Evolutionary conservation across 768 basidiomycete genomes (phyloP), one percentile per base, ranked within the genome.

Genomic region (Mycena rebaudengoi): DNA sequence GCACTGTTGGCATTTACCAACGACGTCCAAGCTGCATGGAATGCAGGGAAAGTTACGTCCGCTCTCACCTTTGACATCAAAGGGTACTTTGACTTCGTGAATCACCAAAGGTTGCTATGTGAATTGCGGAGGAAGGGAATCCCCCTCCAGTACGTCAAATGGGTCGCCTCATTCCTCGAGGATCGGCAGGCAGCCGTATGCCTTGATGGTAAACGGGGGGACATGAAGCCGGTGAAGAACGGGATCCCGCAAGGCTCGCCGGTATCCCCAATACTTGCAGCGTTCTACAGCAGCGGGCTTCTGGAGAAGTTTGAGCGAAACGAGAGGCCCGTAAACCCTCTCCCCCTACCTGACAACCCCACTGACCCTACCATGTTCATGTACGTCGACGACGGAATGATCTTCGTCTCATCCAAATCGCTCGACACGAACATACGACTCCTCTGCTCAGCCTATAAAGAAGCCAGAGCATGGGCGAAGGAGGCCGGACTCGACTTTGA

Each of bases 181-280:
- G 51, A 76, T 29, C 39, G 71, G 1, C 67, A 74, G 50, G 70
- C 71, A 1, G 68, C 74, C 11, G 62, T 75, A 0, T 73, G 69
- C 65, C 26, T 73, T 2, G 71, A 76, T 33, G 70, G 74, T 0
- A 37, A 28, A 4, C n/a, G 57, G 6, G 72, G 71, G 0, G 59
- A 70, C 2, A 75, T 75, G 72, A 64, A 70, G 21, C 45, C 54
- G 2, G 73, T 78, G 11, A 44, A 68, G 12, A 78, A 78, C 32
- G 73, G 74, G 0, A 76, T 78, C 21, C 74, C 75, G 0, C 75
- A 78, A 62, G 76, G 76, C 11, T 76, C 74, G 2, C 75, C 76
- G 18, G 44, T 73, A 14, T 76, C 73, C 0, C 75, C 73, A 0
- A 73, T 76, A 20, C 65, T 76, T 0, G 65, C 72, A 0, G 57